phyloP scores from a whole-genome alignment of 352 stramenopile species.

The Blastocystis sp. region DNA sequence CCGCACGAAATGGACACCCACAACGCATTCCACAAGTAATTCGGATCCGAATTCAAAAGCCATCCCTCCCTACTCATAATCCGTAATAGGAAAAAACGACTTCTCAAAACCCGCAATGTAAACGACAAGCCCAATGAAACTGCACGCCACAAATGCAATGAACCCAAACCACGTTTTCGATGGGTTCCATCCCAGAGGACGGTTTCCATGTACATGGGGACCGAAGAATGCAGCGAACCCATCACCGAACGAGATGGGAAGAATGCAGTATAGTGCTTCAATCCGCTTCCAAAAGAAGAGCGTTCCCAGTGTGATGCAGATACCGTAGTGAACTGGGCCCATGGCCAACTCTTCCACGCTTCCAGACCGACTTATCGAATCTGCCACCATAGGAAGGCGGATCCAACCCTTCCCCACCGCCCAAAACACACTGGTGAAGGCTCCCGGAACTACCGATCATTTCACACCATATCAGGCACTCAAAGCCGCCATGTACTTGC shows the following conservation, averaged over 20 bases:
- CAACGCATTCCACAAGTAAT: background rate
- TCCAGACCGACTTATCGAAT: slow-evolving; percentile 49
- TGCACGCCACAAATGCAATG: background rate
- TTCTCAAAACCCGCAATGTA: background rate
- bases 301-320: slow-evolving; percentile 32
- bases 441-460: slow-evolving; percentile 1
- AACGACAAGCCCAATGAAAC: background rate
- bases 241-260: slow-evolving; percentile 47
- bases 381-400: background rate
- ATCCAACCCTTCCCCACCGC: slow-evolving; percentile 12
- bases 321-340: slow-evolving; percentile 40
- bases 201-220: slow-evolving; percentile 3
- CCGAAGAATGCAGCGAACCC: slow-evolving; percentile 45
- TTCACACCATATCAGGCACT: background rate
- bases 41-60: background rate
- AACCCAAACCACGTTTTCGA: slow-evolving; percentile 52
- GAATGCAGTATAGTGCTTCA: slow-evolving; percentile 31
- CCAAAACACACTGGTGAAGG: slow-evolving; percentile 49
- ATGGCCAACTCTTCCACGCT: background rate
- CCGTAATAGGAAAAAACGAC: background rate
- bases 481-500: slow-evolving; percentile 12
- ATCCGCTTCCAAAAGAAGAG: slow-evolving; percentile 49
- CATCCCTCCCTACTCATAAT: slow-evolving; percentile 12
- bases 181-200: slow-evolving; percentile 6
- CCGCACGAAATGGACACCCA: slow-evolving; percentile 23